Evolutionary conservation across 306 rosid species (phyloP).

Genomic region (Castanea mollissima): DNA sequence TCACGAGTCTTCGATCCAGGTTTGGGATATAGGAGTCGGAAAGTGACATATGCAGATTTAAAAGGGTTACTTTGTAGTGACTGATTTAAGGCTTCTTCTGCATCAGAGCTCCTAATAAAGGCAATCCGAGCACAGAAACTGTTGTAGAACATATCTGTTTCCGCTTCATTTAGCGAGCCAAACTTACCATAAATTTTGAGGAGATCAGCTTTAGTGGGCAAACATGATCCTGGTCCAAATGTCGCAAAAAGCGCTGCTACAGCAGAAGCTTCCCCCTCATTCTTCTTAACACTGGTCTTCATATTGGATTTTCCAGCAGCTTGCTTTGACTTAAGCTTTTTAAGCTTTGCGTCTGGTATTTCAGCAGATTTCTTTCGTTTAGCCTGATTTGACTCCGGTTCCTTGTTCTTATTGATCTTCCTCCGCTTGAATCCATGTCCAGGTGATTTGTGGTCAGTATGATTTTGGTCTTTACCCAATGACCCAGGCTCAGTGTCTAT

Average conservation of each 20-base stretch:
- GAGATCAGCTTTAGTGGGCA: slow-evolving; percentile 70
- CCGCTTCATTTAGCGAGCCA: slow-evolving; percentile 56
- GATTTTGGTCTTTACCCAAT: slow-evolving; percentile 23
- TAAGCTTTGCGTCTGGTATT: slow-evolving; percentile 1
- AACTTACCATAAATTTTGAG: slow-evolving; percentile 45
- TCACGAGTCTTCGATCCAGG: slow-evolving; percentile 40
- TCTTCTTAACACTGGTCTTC: slow-evolving; percentile 27
- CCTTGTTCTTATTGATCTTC: slow-evolving; percentile 31
- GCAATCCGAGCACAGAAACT: slow-evolving; percentile 61
- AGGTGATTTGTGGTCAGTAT: slow-evolving; percentile 6
- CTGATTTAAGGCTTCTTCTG: slow-evolving; percentile 46
- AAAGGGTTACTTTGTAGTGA: slow-evolving; percentile 58
- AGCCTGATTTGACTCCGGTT: slow-evolving; percentile 2
- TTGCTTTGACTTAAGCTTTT: slow-evolving; percentile 1
- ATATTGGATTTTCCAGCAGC: slow-evolving; percentile 1
- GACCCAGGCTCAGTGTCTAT: slow-evolving; percentile 32
- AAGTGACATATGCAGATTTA: slow-evolving; percentile 38
- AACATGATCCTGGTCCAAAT: slow-evolving; percentile 54
- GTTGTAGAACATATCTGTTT: slow-evolving; percentile 50
- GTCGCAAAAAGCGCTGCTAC: slow-evolving; percentile 47
- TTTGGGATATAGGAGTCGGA: slow-evolving; percentile 34
- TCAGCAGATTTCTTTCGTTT: slow-evolving; percentile 20
- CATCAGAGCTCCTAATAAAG: slow-evolving; percentile 49
- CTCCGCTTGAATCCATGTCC: slow-evolving; percentile 27
- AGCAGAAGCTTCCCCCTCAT: slow-evolving; percentile 19